Base-by-base conservation (phyloP, 176 grass and related monocot species). In the Panicum miliaceum region DNA sequence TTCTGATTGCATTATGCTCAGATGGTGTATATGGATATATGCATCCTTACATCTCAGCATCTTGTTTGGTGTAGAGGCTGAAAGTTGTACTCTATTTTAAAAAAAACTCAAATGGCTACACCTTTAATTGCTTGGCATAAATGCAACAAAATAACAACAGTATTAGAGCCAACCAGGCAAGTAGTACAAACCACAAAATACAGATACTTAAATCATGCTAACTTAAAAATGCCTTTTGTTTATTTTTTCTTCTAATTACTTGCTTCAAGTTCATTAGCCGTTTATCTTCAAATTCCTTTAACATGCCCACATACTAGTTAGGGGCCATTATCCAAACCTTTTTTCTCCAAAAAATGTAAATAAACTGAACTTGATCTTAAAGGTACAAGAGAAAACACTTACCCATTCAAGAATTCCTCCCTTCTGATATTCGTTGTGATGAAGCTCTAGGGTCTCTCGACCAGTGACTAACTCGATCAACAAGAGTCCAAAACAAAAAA, bases 391-490 rank as follows among this genome's bases (percentile, higher is more conserved):
- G 20, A 8, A 22, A 82, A 10, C 16, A 84, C 73, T 85, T 89
- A 98, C 95, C 86, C 80, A 87, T 46, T 93, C 87, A 90, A 83
- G 27, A 69, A 95, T 90, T 70, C 86, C 92, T 75, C 95, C 90
- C 19, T 94, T 86, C 78, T 86, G 29, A 60, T 88, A 84, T 43
- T 90, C 92, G 22, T 88, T 25, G 36, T 84, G 59, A 66, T 61
- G 54, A 61, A 94, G 73, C 72, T 93, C 92, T 66, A 93, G 16
- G 1, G 79, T 86, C 48, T 65, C 91, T 52, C 86, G 89, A 48
- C 95, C 95, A 10, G 92, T 94, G 32, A 97, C 86, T 82, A 94
- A 68, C 87, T 97, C 95, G 0, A 94, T 82, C 78, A 94, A 59
- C 8, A 97, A 48, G 64, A 94, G 82, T 16, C 95, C 95, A 82